Evolutionary conservation across 2,329 filamentous ascomycete species (phyloP), one percentile per base, ranked within the genome.

Genomic region (Aureobasidium sp.): DNA sequence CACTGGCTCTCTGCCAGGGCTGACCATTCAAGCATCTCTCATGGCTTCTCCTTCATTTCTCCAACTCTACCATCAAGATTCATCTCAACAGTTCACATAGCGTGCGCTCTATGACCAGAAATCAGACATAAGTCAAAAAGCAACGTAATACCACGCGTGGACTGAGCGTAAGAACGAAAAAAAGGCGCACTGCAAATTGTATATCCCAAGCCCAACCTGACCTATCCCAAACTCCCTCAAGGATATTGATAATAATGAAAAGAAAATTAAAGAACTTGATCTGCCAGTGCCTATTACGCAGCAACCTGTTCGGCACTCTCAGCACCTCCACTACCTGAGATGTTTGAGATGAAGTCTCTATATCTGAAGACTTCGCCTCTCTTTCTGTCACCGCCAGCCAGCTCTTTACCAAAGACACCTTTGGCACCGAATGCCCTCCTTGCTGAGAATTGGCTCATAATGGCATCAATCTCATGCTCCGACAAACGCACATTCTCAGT

Each of bases 341-440:
- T 65, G 64, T 69, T 76, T 0, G 75, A 83, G 66, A 97, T 90
- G 76, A 97, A 97, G 63, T 99, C 94, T 65, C 90, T 86, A 72
- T 97, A 99, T 70, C 87, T 85, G 75, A 99, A 97, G 0, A 97
- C 92, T 64, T 97, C 93, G 0, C 90, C 90, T 65, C 88, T 82
- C 71, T 87, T 88, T 7, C 71, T 70, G 56, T 56, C 37, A 5
- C 51, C 48, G 20, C 29, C 41, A 39, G 52, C 62, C 32, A 65
- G 24, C 39, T 69, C 81, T 75, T 70, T 87, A 66, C 64, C 84
- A 75, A 65, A 79, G 6, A 75, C 68, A 5, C 72, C 81, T 68
- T 87, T 90, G 1, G 67, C 69, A 51, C 86, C 89, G 74, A 97
- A 96, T 0, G 90, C 91, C 65, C 90, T 83, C 63, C 91, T 82